Percentiles rank a stretch among this genome's conserved stretches.
These are phyloP conservation scores for Petrea volubilis DNA, from an alignment of 257 asterid species.

Conservation along the genomic window DNA sequence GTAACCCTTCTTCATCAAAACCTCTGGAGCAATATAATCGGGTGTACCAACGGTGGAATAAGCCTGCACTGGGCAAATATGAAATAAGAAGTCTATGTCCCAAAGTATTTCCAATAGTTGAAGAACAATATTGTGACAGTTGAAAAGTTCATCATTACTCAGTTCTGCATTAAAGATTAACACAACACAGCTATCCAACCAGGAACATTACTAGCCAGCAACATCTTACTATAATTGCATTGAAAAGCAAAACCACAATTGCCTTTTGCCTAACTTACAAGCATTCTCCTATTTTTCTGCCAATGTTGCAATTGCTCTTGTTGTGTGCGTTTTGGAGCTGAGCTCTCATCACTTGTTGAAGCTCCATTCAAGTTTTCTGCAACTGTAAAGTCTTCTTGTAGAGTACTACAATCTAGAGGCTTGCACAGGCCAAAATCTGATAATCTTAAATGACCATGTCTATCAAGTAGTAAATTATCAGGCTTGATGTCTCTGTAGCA, in stretches of 20 bases:
- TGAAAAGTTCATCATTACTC: neutral
- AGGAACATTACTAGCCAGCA: constrained; percentile 14
- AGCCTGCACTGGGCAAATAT: constrained; percentile 62
- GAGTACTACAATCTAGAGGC: constrained; percentile 88
- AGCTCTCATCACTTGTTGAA: constrained; percentile 48
- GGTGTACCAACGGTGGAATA: constrained; percentile 98
- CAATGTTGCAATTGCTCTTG: constrained; percentile 97
- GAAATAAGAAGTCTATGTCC: constrained; percentile 11
- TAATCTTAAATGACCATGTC: constrained; percentile 81
- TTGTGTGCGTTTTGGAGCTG: constrained; percentile 85
- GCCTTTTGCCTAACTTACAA: constrained; percentile 52
- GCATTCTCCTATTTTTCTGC: constrained; percentile 97
- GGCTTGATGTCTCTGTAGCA: constrained; percentile 90
- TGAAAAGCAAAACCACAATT: constrained; percentile 9
- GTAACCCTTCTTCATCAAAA: constrained; percentile 92
- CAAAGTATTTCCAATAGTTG: constrained; percentile 20
- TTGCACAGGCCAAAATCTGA: constrained; percentile 99
- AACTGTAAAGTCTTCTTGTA: constrained; percentile 80
- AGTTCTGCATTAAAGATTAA: constrained; percentile 16
- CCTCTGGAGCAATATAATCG: constrained; percentile 97
- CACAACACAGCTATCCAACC: constrained; percentile 15
- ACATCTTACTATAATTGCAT: constrained; percentile 10
- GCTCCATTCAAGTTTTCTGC: constrained; percentile 51
- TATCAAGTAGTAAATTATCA: constrained; percentile 94
- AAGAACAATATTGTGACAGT: constrained; percentile 17